phyloP scores from a whole-genome alignment of 2,329 filamentous ascomycete genomes.

The Aspergillus ruber region DNA sequence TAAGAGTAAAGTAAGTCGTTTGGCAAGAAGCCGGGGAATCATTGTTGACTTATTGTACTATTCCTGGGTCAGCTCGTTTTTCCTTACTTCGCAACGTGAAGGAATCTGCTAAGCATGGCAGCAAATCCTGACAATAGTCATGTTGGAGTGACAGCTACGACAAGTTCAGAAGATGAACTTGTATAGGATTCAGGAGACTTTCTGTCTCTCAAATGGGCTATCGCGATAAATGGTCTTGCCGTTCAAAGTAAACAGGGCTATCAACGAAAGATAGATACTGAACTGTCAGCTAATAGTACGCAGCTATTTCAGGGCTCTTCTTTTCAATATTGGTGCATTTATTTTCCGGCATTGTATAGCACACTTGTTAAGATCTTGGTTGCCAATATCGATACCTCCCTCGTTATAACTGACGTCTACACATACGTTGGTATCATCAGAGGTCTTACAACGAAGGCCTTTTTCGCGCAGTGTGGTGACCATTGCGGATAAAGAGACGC shows the following conservation, averaged over 20 bases:
- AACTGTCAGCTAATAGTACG: background rate
- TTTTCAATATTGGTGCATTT: background rate
- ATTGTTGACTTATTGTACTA: too few species aligned
- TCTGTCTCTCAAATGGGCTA: background rate
- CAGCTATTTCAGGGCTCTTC: background rate
- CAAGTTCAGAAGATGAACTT: background rate
- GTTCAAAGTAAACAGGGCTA: background rate
- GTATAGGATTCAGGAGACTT: background rate
- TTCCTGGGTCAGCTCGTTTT: too few species aligned
- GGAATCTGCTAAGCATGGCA: background rate
- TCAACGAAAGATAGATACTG: background rate
- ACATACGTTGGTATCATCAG: slow-evolving; percentile 62
- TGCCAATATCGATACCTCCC: slow-evolving; percentile 57
- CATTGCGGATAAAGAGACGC: slow-evolving; percentile 58
- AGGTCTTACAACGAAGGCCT: slow-evolving; percentile 69
- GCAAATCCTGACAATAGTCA: background rate
- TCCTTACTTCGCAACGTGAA: background rate
- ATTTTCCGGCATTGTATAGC: background rate
- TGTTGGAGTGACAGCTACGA: background rate
- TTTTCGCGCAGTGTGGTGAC: slow-evolving; percentile 61
- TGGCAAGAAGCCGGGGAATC: too few species aligned
- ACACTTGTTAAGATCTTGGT: slow-evolving; percentile 50
- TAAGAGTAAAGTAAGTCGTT: too few species aligned
- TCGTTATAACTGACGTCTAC: slow-evolving; percentile 59
- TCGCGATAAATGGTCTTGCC: background rate